Evolutionary conservation across 495 filamentous ascomycete species (phyloP).

Genomic region (Delitschia confertaspora): DNA sequence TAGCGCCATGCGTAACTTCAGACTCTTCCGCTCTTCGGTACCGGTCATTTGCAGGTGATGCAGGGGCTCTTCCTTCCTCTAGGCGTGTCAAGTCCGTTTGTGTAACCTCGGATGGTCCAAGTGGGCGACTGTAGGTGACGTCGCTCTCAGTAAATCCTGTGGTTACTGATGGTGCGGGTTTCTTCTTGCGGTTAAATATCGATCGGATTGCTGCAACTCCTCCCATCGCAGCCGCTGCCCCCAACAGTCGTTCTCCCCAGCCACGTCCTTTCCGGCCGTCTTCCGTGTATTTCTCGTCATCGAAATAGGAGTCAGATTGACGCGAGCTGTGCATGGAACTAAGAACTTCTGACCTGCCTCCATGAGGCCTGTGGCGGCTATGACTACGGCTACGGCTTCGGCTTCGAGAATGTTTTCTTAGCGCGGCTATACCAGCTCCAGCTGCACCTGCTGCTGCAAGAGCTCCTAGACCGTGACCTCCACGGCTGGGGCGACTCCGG

Average conservation of each 20-base stretch:
- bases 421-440: constrained; percentile 52
- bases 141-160: constrained; percentile 45
- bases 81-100: constrained; percentile 35
- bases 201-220: constrained; percentile 56
- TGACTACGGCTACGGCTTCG: constrained; percentile 18
- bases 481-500: constrained; percentile 13
- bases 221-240: constrained; percentile 57
- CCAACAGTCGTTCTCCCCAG: constrained; percentile 57
- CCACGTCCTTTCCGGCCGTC: constrained; percentile 21
- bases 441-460: constrained; percentile 46
- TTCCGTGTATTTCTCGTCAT: constrained; percentile 30
- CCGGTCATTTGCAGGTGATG: constrained; percentile 32
- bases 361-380: constrained; percentile 12
- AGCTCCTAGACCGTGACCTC: constrained; percentile 21
- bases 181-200: constrained; percentile 46
- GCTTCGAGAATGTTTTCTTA: constrained; percentile 37
- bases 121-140: constrained; percentile 28
- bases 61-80: constrained; percentile 35
- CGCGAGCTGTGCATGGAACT: constrained; percentile 28
- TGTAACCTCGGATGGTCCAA: constrained; percentile 30
- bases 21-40: constrained; percentile 35
- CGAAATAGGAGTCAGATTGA: constrained; percentile 24
- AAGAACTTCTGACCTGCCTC: constrained; percentile 22
- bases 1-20: constrained; percentile 32
- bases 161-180: constrained; percentile 52